These are phyloP conservation scores for Pyrenophora graminea DNA, from an alignment of 2,329 filamentous ascomycete species.

Conservation along the genomic window DNA sequence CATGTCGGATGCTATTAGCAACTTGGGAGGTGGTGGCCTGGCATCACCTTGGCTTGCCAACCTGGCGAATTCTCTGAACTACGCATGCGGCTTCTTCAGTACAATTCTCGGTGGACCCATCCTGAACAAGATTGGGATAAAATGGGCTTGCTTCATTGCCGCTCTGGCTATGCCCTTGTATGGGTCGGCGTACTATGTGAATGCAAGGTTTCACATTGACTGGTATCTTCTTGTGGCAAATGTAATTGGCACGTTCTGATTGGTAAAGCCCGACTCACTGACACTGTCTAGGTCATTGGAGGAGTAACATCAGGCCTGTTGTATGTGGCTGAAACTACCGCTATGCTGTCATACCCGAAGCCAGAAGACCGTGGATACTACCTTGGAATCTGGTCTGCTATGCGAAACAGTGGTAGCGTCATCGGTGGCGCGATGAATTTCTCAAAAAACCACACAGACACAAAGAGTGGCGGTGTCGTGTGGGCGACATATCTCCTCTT, in stretches of 20 bases:
- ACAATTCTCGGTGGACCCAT: conserved; percentile 15
- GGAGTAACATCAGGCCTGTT: conserved; percentile 9
- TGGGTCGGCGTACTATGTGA: conserved; percentile 14
- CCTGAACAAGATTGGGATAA: conserved; percentile 16
- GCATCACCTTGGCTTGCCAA: conserved; percentile 18
- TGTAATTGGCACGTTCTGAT: background rate
- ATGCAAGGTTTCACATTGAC: conserved; percentile 7
- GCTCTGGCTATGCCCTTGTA: conserved; percentile 11
- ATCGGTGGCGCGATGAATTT: conserved; percentile 18
- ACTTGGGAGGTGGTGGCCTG: conserved; percentile 13
- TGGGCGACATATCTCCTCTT: conserved; percentile 16
- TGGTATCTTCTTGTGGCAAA: conserved; percentile 11
- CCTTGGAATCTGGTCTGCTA: conserved; percentile 16
- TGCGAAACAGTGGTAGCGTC: conserved; percentile 15
- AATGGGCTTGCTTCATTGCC: conserved; percentile 16
- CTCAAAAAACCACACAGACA: conserved; percentile 9
- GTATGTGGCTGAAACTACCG: conserved; percentile 17
- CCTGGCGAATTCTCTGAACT: conserved; percentile 12
- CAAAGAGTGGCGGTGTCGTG: conserved; percentile 5
- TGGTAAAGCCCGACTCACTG: background rate
- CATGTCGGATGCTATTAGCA: conserved; percentile 16
- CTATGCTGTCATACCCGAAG: conserved; percentile 14
- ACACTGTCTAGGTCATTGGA: conserved; percentile 6
- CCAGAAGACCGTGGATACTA: conserved; percentile 14
- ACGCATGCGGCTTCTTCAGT: conserved; percentile 12